Conservation (phyloP, 805 yeast species). For the Suhomyces canberraensis region DNA sequence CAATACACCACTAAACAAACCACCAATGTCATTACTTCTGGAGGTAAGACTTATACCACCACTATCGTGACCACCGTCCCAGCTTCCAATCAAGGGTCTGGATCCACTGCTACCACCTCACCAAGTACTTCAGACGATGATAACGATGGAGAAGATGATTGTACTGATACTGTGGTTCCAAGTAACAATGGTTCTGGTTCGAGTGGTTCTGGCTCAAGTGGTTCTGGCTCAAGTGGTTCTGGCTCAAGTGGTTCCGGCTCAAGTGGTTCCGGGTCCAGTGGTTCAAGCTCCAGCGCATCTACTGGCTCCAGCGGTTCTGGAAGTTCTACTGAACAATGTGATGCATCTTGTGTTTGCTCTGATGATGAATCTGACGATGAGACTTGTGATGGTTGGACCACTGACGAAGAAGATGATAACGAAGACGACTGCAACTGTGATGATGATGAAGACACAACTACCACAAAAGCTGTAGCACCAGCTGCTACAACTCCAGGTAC, state of each 20-base stretch:
- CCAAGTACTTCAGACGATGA: conserved; percentile 4
- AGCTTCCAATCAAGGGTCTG: not conserved
- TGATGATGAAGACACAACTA: conserved; percentile 2
- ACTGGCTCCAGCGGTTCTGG: conserved; percentile 4
- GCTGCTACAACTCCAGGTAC: conserved; percentile 1
- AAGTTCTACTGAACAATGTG: conserved; percentile 11
- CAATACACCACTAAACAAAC: conserved; percentile 1
- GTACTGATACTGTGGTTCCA: conserved; percentile 8
- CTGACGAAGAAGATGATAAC: not conserved
- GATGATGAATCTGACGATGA: conserved; percentile 13
- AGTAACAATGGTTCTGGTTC: conserved; percentile 1
- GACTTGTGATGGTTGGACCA: conserved; percentile 13
- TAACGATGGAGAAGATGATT: conserved; percentile 10
- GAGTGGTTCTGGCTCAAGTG: conserved; percentile 3
- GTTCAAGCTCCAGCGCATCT: conserved; percentile 7
- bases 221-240: conserved; percentile 7
- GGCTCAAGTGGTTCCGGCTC: conserved; percentile 11
- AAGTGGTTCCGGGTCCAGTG: conserved; percentile 8
- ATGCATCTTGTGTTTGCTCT: conserved; percentile 10
- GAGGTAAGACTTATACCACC: conserved; percentile 1
- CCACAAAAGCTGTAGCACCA: not conserved
- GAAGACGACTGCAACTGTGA: conserved; percentile 11
- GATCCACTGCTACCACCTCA: not conserved
- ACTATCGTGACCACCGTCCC: conserved; percentile 2
- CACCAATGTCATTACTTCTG: conserved; percentile 2